Evolutionary conservation across 768 basidiomycete genomes (phyloP).

Genomic region (Mycena alexandri): DNA sequence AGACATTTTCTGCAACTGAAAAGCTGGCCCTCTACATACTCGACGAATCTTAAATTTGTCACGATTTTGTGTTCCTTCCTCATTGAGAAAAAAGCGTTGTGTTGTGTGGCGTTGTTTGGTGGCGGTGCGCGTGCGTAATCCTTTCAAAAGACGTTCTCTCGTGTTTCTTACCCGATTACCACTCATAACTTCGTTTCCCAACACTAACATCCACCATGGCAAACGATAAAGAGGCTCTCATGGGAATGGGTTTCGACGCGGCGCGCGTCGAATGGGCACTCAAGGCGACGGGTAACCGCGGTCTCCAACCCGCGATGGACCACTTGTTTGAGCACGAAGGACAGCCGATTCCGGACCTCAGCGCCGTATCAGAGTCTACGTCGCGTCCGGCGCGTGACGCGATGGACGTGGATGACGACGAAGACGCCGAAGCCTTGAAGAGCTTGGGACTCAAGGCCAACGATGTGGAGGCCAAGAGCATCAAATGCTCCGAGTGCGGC

Average conservation of each 20-base stretch:
- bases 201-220: slow-evolving; percentile 54
- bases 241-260: slow-evolving; percentile 90
- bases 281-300: slow-evolving; percentile 84
- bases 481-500: slow-evolving; percentile 86
- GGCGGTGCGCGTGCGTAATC: background rate
- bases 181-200: background rate
- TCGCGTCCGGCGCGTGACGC: slow-evolving; percentile 41
- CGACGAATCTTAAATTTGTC: too few species aligned
- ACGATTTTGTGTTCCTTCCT: background rate
- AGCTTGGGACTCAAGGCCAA: slow-evolving; percentile 58
- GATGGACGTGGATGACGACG: slow-evolving; percentile 77
- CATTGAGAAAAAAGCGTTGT: background rate
- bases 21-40: too few species aligned
- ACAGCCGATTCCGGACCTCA: slow-evolving; percentile 77
- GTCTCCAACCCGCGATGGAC: slow-evolving; percentile 93
- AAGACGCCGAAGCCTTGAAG: slow-evolving; percentile 74
- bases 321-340: slow-evolving; percentile 86
- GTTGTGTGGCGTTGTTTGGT: background rate
- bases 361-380: slow-evolving; percentile 54
- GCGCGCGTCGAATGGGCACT: slow-evolving; percentile 93
- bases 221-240: slow-evolving; percentile 78
- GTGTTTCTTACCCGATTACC: too few species aligned
- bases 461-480: slow-evolving; percentile 83
- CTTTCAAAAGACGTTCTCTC: too few species aligned
- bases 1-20: too few species aligned